Percentiles rank a stretch among this genome's conserved stretches.
Conservation (phyloP, 2,329 filamentous ascomycete genomes). For the Macroventuria anomochaeta region DNA sequence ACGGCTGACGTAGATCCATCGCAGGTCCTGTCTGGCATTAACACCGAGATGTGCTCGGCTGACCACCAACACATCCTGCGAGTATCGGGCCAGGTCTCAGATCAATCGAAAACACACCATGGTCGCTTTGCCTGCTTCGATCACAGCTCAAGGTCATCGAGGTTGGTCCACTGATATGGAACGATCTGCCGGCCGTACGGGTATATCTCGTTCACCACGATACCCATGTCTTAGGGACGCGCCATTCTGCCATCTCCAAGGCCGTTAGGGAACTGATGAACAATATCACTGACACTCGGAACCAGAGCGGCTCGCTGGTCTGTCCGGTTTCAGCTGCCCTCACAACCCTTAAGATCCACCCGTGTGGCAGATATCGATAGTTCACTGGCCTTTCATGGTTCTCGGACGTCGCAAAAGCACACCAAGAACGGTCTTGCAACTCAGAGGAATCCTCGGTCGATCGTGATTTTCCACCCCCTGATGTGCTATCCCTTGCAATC, state of each 20-base stretch:
- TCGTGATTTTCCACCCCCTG: constrained; percentile 31
- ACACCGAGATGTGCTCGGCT: constrained; percentile 36
- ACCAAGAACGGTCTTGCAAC: constrained; percentile 4
- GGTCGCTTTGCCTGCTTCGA: constrained; percentile 22
- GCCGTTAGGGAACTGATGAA: constrained; percentile 4
- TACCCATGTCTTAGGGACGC: constrained; percentile 18
- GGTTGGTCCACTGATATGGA: constrained; percentile 17
- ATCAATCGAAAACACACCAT: constrained; percentile 42
- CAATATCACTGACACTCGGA: constrained; percentile 8
- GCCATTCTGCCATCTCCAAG: constrained; percentile 12
- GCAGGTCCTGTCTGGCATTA: constrained; percentile 30
- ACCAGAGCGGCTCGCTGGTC: constrained; percentile 15
- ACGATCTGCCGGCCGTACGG: constrained; percentile 31
- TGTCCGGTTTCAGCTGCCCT: constrained; percentile 27
- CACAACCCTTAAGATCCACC: constrained; percentile 20
- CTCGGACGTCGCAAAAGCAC: constrained; percentile 23
- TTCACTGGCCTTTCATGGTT: constrained; percentile 11
- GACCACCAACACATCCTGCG: constrained; percentile 34
- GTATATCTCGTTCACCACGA: constrained; percentile 24
- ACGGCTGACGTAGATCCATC: constrained; percentile 47
- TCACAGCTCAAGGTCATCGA: constrained; percentile 9
- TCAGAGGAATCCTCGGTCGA: constrained; percentile 26
- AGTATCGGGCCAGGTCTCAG: constrained; percentile 40
- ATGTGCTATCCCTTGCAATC: constrained; percentile 25
- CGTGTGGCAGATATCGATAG: constrained; percentile 21